Conservation (phyloP, 305 asterid genomes). For the Petunia hybrid region DNA sequence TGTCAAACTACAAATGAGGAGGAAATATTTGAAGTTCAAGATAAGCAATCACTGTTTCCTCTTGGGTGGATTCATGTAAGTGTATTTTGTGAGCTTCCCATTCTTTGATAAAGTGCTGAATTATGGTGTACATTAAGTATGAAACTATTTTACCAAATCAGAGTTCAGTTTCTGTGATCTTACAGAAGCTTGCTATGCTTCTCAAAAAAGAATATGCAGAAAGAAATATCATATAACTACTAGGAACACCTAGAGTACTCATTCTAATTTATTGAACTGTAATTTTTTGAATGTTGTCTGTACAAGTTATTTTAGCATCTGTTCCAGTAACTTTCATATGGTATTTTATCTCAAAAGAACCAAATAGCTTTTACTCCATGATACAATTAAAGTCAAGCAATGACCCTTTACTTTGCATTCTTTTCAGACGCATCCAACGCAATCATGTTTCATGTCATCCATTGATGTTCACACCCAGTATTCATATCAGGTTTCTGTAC, state of each 20-base stretch:
- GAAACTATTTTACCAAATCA: constrained; percentile 13
- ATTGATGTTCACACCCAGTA: constrained; percentile 97
- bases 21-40: constrained; percentile 98
- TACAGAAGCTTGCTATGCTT: constrained; percentile 6
- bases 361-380: neutral
- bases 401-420: constrained; percentile 39
- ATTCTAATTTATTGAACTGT: neutral
- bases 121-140: neutral
- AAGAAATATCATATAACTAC: neutral
- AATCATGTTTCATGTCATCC: constrained; percentile 98
- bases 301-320: constrained; percentile 2
- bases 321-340: neutral
- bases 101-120: constrained; percentile 20
- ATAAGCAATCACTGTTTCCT: constrained; percentile 84
- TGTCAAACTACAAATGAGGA: constrained; percentile 97
- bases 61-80: constrained; percentile 99
- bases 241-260: constrained; percentile 1
- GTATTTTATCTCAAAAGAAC: constrained; percentile 10
- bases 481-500: constrained; percentile 80
- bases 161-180: constrained; percentile 26
- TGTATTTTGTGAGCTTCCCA: constrained; percentile 18
- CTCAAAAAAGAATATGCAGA: neutral
- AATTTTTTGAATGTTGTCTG: neutral
- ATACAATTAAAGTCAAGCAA: constrained; percentile 29
- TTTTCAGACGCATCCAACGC: constrained; percentile 98